Conservation (phyloP, 2,329 filamentous ascomycete species). For the Alternaria brassicae region DNA sequence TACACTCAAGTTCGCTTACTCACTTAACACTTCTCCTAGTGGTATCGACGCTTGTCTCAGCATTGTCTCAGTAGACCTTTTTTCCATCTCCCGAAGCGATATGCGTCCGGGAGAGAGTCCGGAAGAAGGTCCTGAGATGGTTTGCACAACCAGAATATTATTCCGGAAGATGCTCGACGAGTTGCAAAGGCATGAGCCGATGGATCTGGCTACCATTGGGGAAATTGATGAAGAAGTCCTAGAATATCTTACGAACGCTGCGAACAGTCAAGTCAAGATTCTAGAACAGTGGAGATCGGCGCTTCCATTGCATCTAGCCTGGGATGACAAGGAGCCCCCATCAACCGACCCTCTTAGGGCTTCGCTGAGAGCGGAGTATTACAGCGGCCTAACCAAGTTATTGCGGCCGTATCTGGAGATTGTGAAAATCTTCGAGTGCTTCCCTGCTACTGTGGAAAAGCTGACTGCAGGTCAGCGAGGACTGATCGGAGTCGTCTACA, state of each 20-base stretch:
- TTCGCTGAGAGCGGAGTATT: conserved; percentile 6
- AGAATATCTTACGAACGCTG: neutral
- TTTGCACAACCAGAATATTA: neutral
- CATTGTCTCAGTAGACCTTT: neutral
- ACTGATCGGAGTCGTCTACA: neutral
- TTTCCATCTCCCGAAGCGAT: neutral
- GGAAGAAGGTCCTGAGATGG: neutral
- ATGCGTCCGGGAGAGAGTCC: neutral
- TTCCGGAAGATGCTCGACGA: neutral
- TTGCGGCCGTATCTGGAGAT: neutral
- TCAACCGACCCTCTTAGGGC: conserved; percentile 4
- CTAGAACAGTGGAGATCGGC: neutral
- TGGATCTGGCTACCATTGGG: neutral
- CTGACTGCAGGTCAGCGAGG: neutral
- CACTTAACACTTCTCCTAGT: neutral
- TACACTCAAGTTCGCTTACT: neutral
- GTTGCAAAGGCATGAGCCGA: neutral
- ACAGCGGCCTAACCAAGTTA: neutral
- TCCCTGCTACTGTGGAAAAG: neutral
- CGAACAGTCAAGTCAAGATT: neutral
- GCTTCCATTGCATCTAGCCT: neutral
- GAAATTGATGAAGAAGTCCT: neutral
- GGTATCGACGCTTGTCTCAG: neutral
- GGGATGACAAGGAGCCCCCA: neutral
- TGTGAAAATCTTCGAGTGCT: neutral